A percentile compares a stretch with the other conserved stretches of the same genome.
phyloP scores from a whole-genome alignment of 129 eudicot genomes.

The Helianthus annuus region HanXRQr2.0-SUNRISE NC_035434.2:107280453-107280952 shows the following conservation, averaged over 20 bases:
- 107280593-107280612: conserved; percentile 12
- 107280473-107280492: conserved; percentile 43
- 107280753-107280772: neutral
- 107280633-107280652: conserved; percentile 24
- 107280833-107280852: no score
- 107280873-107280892: no score
- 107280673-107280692: conserved; percentile 25
- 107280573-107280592: conserved; percentile 8
- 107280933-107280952: no score
- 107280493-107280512: conserved; percentile 8
- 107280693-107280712: conserved; percentile 13
- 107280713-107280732: conserved; percentile 16
- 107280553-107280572: conserved; percentile 26
- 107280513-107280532: conserved; percentile 20
- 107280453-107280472: conserved; percentile 26
- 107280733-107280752: neutral
- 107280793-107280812: no score
- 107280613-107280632: conserved; percentile 10
- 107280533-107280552: conserved; percentile 16
- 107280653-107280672: conserved; percentile 31
- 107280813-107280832: no score
- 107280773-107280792: neutral
- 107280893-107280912: no score
- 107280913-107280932: no score
- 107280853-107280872: no score